phyloP scores from a whole-genome alignment of 108 stramenopile species.

The Cyclostephanos tholiformis region DNA sequence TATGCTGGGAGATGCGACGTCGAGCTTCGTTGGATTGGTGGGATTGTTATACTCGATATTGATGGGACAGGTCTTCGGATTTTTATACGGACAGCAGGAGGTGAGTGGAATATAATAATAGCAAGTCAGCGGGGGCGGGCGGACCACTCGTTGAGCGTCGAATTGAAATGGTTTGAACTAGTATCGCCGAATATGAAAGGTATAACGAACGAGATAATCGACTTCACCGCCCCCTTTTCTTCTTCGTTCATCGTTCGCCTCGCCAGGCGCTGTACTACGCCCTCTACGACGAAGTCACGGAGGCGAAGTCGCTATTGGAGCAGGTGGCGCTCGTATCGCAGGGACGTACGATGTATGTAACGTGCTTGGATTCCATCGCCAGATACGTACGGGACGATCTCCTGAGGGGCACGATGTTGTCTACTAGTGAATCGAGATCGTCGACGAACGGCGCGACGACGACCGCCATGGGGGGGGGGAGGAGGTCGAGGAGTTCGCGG shows the following conservation, averaged over 20 bases:
- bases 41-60: conserved; percentile 78
- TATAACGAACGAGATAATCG: no score
- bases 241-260: not conserved
- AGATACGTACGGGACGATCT: conserved; percentile 77
- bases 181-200: no score
- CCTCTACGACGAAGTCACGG: conserved; percentile 85
- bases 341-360: conserved; percentile 75
- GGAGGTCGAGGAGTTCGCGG: no score
- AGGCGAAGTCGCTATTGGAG: conserved; percentile 82
- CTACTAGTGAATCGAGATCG: not conserved
- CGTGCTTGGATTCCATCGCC: conserved; percentile 64
- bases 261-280: conserved; percentile 64
- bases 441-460: no score
- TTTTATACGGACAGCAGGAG: conserved; percentile 58
- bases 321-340: conserved; percentile 86
- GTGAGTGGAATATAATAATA: conserved; percentile 25
- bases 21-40: conserved; percentile 38
- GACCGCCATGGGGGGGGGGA: no score
- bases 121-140: not conserved
- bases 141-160: no score
- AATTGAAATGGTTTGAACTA: no score
- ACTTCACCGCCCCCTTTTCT: not conserved
- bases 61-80: conserved; percentile 69
- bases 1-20: conserved; percentile 36
- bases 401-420: conserved; percentile 29